Evolutionary conservation across 768 basidiomycete species (phyloP).

Genomic region (Lanmaoa pseudosensibilis): DNA sequence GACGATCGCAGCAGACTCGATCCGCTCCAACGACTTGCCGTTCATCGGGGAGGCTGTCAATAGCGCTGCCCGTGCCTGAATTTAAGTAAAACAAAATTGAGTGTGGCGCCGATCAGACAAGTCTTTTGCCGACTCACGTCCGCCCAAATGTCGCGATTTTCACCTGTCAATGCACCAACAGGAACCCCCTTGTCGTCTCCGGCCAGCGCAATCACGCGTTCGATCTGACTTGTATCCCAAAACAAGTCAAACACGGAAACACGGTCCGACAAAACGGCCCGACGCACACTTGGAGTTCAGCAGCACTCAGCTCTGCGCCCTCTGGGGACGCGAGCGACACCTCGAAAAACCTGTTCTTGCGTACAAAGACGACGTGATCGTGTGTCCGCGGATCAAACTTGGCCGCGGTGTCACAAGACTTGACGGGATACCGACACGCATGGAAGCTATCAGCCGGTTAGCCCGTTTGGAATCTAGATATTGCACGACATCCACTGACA

Average conservation of each 20-base stretch:
- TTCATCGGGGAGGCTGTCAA: constrained; percentile 67
- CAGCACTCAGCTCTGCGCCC: constrained; percentile 71
- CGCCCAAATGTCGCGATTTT: constrained; percentile 89
- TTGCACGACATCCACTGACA: constrained; percentile 55
- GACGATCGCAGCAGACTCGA: constrained; percentile 89
- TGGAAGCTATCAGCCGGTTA: constrained; percentile 66
- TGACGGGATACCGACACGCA: constrained; percentile 81
- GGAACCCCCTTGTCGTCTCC: constrained; percentile 48
- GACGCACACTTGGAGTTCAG: constrained; percentile 74
- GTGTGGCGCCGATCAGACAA: background rate
- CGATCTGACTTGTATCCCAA: constrained; percentile 51
- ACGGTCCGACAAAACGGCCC: background rate
- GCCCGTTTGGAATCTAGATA: background rate
- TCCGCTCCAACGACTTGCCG: constrained; percentile 63
- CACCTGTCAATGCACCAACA: constrained; percentile 82
- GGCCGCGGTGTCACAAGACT: constrained; percentile 77
- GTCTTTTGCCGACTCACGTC: constrained; percentile 60
- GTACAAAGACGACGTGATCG: constrained; percentile 87
- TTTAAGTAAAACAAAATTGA: background rate
- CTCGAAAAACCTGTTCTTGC: constrained; percentile 90
- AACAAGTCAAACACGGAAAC: background rate
- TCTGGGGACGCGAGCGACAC: constrained; percentile 65
- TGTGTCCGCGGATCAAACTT: constrained; percentile 75
- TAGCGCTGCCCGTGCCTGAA: constrained; percentile 58
- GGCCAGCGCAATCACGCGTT: constrained; percentile 63